Evolutionary conservation across 345 rosid genomes (phyloP), one percentile per base, ranked within the genome.

Genomic region (Leavenworthia alabamica): DNA sequence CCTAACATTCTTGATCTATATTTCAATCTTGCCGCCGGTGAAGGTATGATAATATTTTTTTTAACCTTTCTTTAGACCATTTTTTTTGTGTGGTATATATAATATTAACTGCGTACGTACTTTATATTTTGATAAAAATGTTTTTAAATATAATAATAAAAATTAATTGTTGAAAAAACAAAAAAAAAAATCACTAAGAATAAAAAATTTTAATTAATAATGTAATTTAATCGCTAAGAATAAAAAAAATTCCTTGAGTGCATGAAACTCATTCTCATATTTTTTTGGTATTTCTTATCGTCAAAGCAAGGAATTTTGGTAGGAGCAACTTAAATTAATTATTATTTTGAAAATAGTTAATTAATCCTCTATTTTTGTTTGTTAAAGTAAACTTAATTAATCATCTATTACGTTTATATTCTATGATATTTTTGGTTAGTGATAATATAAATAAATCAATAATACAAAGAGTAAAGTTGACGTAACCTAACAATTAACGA

Each of bases 1-100:
- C 88, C 94, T 77, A 93, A 89, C 84, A 89, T 93, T 50, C 75
- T 89, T 33, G 97, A 93, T 53, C 99, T 93, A 20, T 89, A 85
- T 84, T 89, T 79, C 81, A 89, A 93, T 48, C 72, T 93, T 60
- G 99, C 97, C 16, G 92, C 94, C 58, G 99, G 96, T 4, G 99
- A 93, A 89, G 99, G 99, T 93, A 81, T 33, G 5, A 23, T 20
- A 6, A 3, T 3, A n/a, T 26, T 27, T 6, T 22, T 3, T 55
- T 8, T 15, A 32, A 7, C 7, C n/a, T 49, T 15, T 4, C n/a
- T 36, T 37, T 47, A 23, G 29, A 4, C 28, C 59, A 32, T 53
- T 7, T 35, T 39, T n/a, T 39, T 23, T 16, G 7, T 24, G 29
- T 8, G 23, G 22, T 48, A 3, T 20, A 14, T 28, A 16, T 17